Conservation (phyloP, 345 rosid species). For the Euphorbia pulcherrima region DNA sequence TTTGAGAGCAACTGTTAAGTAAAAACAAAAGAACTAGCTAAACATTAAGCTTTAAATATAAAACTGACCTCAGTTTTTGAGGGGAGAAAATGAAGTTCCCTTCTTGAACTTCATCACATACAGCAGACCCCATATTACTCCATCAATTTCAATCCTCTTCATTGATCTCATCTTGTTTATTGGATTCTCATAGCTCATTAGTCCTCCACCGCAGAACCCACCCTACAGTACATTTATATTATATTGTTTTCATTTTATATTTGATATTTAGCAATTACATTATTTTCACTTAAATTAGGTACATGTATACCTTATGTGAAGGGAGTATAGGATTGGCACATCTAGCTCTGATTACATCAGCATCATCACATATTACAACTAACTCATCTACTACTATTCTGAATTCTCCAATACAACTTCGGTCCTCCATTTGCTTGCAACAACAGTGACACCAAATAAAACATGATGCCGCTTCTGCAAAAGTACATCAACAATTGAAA, state of each 20-base stretch:
- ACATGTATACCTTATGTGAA: constrained; percentile 41
- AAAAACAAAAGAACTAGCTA: too few species aligned
- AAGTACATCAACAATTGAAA: too few species aligned
- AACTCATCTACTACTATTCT: constrained; percentile 48
- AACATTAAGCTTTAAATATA: too few species aligned
- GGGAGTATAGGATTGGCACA: constrained; percentile 59
- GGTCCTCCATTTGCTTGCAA: constrained; percentile 43
- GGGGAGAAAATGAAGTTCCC: too few species aligned
- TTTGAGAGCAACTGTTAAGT: too few species aligned
- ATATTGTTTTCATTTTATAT: too few species aligned
- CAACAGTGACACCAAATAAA: too few species aligned
- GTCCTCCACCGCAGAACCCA: constrained; percentile 37
- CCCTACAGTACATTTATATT: constrained; percentile 10
- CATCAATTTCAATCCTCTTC: constrained; percentile 35
- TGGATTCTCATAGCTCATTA: constrained; percentile 50
- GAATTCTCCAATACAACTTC: constrained; percentile 48
- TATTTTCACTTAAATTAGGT: not conserved
- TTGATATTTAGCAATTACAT: too few species aligned
- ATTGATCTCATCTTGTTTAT: constrained; percentile 43
- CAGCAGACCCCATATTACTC: constrained; percentile 35
- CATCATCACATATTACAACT: constrained; percentile 45
- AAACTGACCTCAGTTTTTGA: too few species aligned
- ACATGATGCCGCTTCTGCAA: too few species aligned
- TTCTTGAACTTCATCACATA: too few species aligned
- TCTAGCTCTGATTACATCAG: constrained; percentile 39